Evolutionary conservation across 2,329 filamentous ascomycete species (phyloP).

Genomic region (Alternaria dauci): DNA sequence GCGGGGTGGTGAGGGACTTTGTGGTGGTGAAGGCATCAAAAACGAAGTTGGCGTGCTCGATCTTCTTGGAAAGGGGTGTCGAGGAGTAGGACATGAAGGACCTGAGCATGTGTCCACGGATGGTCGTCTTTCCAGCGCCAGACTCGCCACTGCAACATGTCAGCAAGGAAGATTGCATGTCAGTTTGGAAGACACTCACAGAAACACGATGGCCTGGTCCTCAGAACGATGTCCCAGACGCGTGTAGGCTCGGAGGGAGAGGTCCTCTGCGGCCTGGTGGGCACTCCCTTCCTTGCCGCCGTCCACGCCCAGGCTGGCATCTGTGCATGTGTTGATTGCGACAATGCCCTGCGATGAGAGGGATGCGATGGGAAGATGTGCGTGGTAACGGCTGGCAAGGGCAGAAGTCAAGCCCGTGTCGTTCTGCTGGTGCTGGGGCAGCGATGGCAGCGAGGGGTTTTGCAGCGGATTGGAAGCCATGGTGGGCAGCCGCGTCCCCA

Average conservation of each 20-base stretch:
- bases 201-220: conserved; percentile 90
- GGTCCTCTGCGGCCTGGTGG: conserved; percentile 89
- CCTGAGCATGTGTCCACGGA: conserved; percentile 87
- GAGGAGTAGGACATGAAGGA: conserved; percentile 88
- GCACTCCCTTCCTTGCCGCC: conserved; percentile 91
- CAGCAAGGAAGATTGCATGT: conserved; percentile 1
- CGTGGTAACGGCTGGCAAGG: conserved; percentile 89
- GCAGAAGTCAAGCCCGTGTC: conserved; percentile 83
- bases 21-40: conserved; percentile 97
- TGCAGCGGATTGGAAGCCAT: conserved; percentile 67
- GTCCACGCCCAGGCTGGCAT: conserved; percentile 86
- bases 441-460: conserved; percentile 83
- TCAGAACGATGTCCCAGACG: conserved; percentile 87
- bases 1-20: conserved; percentile 94
- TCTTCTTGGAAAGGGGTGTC: conserved; percentile 90
- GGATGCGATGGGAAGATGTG: conserved; percentile 83
- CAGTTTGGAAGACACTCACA: conserved; percentile 68
- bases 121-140: conserved; percentile 92
- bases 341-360: conserved; percentile 93
- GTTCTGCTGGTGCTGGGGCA: conserved; percentile 83
- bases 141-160: conserved; percentile 78
- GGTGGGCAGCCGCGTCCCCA: conserved; percentile 53
- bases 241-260: conserved; percentile 85
- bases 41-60: conserved; percentile 91
- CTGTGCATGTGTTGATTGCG: conserved; percentile 92